Conservation (phyloP, 345 rosid species). For the Salix caprea region DNA sequence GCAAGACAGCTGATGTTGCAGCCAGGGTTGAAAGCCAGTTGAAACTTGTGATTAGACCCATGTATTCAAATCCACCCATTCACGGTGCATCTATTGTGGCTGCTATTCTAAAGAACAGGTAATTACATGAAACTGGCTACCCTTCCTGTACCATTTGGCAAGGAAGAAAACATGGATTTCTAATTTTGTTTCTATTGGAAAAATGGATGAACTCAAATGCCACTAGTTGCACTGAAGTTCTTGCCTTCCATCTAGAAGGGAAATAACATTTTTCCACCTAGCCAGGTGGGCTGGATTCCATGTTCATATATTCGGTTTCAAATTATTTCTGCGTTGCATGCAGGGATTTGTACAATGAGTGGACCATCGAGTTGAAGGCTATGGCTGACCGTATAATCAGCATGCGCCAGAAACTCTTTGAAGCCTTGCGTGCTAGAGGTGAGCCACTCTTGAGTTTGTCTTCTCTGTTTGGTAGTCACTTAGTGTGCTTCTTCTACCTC, state of each 20-base stretch:
- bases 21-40: conserved; percentile 46
- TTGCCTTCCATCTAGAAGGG: not conserved
- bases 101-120: conserved; percentile 42
- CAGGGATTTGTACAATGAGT: conserved; percentile 41
- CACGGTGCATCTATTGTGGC: conserved; percentile 55
- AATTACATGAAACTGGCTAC: not conserved
- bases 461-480: not conserved
- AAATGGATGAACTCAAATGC: not conserved
- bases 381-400: conserved; percentile 40
- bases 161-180: not conserved
- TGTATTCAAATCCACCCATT: conserved; percentile 56
- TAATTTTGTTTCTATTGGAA: not conserved
- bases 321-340: conserved; percentile 2
- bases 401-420: conserved; percentile 39
- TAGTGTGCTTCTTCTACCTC: not conserved
- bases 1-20: conserved; percentile 43
- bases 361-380: conserved; percentile 43
- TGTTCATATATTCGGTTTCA: not conserved
- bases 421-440: conserved; percentile 44
- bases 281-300: not conserved
- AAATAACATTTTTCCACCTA: not conserved
- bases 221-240: not conserved
- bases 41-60: conserved; percentile 50
- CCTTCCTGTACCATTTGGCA: not conserved
- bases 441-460: conserved; percentile 4